Conservation (phyloP, 305 asterid genomes). For the Fraxinus sp. region DNA sequence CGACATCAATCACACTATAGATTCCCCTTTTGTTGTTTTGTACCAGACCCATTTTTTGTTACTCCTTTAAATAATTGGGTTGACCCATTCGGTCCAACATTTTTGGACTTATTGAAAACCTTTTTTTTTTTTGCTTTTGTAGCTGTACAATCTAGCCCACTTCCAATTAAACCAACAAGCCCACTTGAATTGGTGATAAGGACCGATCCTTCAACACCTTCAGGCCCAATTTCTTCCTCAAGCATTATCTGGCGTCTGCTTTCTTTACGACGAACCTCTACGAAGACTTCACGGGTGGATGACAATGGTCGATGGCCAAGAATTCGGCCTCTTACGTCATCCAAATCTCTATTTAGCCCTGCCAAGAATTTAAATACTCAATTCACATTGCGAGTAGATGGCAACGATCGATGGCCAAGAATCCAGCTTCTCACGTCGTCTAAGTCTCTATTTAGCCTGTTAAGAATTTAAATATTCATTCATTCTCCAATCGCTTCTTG, state of each 20-base stretch:
- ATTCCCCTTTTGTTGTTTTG: background rate
- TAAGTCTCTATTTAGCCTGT: too few species aligned
- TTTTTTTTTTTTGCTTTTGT: too few species aligned
- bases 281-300: background rate
- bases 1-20: too few species aligned
- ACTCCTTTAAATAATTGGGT: background rate
- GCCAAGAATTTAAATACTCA: background rate
- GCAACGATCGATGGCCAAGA: too few species aligned
- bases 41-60: background rate
- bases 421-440: too few species aligned
- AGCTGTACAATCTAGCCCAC: background rate
- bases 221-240: background rate
- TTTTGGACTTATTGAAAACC: background rate
- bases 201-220: background rate
- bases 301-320: background rate
- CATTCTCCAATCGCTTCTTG: background rate
- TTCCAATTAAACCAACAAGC: background rate
- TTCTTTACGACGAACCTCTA: background rate
- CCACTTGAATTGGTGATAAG: background rate
- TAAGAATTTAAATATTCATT: too few species aligned
- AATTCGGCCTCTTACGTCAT: background rate
- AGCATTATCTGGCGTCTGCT: background rate
- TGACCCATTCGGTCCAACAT: background rate
- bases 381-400: too few species aligned
- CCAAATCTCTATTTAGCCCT: background rate